These are phyloP conservation scores for Trichoderma koningii DNA, from an alignment of 2,329 filamentous ascomycete genomes.

Conservation along the genomic window DNA sequence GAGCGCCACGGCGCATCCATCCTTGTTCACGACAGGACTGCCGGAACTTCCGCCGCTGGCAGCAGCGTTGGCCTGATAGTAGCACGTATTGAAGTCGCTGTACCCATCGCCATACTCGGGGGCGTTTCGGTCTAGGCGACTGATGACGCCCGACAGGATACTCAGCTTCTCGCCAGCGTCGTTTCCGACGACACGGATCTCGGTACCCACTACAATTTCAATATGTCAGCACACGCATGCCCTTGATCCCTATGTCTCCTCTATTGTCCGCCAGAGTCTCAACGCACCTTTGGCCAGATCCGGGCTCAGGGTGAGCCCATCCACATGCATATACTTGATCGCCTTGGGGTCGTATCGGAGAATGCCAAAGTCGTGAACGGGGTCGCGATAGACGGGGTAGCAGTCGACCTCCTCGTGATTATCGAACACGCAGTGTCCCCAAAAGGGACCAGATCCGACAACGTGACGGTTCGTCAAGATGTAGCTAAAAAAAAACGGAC, in stretches of 20 bases:
- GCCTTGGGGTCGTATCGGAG: constrained; percentile 92
- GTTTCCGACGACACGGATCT: constrained; percentile 97
- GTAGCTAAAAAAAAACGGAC: constrained; percentile 51
- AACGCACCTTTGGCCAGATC: constrained; percentile 71
- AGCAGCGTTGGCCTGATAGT: constrained; percentile 96
- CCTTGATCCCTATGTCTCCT: constrained; percentile 29
- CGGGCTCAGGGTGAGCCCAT: constrained; percentile 76
- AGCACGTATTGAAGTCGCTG: constrained; percentile 93
- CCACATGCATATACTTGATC: constrained; percentile 95
- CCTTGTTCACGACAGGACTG: constrained; percentile 94
- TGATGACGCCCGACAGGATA: constrained; percentile 96
- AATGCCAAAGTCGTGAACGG: constrained; percentile 97
- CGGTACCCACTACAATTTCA: constrained; percentile 67
- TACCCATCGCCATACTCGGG: constrained; percentile 98
- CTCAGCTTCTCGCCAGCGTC: constrained; percentile 98
- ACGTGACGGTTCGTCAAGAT: constrained; percentile 91
- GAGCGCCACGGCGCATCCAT: constrained; percentile 86
- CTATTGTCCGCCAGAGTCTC: background rate
- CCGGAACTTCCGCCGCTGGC: constrained; percentile 98
- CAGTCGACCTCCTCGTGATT: constrained; percentile 98
- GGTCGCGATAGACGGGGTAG: constrained; percentile 94
- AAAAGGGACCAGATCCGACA: constrained; percentile 92
- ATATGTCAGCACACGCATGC: background rate
- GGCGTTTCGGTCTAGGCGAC: constrained; percentile 90
- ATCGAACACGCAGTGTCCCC: constrained; percentile 97